These are phyloP conservation scores for Paracoccidioides brasiliensis DNA, from an alignment of 2,329 filamentous ascomycete species.

Conservation along the genomic window DNA sequence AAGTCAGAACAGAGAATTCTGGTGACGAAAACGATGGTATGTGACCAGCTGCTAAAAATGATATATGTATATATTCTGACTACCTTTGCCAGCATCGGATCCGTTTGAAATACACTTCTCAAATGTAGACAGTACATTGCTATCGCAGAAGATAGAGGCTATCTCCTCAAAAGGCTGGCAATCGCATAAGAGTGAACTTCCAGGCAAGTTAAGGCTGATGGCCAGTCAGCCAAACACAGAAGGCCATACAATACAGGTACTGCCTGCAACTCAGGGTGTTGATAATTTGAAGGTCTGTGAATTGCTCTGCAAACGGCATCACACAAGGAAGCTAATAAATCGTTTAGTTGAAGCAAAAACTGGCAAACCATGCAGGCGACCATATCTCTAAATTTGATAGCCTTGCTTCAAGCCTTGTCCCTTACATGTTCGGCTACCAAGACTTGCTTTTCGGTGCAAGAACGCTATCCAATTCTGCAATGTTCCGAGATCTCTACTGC, in stretches of 20 bases:
- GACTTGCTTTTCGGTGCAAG: conserved; percentile 68
- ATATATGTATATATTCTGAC: neutral
- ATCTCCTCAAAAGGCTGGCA: conserved; percentile 38
- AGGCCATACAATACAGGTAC: conserved; percentile 14
- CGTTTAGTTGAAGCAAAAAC: conserved; percentile 53
- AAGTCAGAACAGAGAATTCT: conserved; percentile 6
- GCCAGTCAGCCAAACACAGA: conserved; percentile 20
- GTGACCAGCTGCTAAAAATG: neutral
- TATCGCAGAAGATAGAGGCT: conserved; percentile 40
- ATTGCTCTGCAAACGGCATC: no score
- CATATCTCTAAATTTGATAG: conserved; percentile 46
- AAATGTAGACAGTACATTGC: conserved; percentile 47
- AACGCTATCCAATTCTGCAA: conserved; percentile 52
- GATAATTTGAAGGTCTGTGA: conserved; percentile 25
- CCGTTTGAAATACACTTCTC: conserved; percentile 75
- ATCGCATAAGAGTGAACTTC: conserved; percentile 26
- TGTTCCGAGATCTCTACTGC: conserved; percentile 58
- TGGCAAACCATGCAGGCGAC: conserved; percentile 43
- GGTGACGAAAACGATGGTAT: conserved; percentile 24
- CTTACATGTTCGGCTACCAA: conserved; percentile 66
- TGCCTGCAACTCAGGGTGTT: conserved; percentile 21
- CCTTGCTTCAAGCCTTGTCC: conserved; percentile 52
- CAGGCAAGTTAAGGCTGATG: conserved; percentile 21
- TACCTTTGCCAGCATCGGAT: conserved; percentile 36
- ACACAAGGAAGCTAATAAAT: conserved; percentile 22